phyloP scores from a whole-genome alignment of 495 filamentous ascomycete genomes.

The Cryomyces antarcticus region DNA sequence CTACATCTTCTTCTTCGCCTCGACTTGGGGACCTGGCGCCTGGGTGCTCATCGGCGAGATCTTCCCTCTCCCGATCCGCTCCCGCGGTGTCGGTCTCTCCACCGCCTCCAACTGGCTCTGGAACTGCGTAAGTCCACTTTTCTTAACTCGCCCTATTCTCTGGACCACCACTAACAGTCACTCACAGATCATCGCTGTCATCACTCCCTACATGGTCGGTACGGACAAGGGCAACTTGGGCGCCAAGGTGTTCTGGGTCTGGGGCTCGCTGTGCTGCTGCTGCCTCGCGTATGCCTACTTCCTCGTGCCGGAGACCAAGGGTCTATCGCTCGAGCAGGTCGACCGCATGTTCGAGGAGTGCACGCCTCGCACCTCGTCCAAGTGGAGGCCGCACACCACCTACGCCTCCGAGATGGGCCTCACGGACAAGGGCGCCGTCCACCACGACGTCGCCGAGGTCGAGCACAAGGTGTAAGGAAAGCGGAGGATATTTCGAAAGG shows the following conservation, averaged over 20 bases:
- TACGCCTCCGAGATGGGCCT: constrained; percentile 37
- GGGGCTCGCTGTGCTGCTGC: constrained; percentile 13
- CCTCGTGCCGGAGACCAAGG: neutral
- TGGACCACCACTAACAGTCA: neutral
- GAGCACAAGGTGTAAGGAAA: too few species aligned
- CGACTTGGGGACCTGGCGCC: constrained; percentile 26
- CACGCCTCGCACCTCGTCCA: constrained; percentile 42
- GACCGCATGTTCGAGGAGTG: constrained; percentile 73
- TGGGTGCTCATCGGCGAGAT: constrained; percentile 75
- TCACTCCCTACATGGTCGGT: constrained; percentile 57
- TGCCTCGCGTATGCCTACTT: constrained; percentile 54
- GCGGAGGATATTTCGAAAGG: too few species aligned
- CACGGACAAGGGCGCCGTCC: too few species aligned
- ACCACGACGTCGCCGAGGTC: too few species aligned
- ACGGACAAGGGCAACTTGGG: constrained; percentile 39
- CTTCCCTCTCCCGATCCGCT: constrained; percentile 63
- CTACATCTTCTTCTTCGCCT: constrained; percentile 31
- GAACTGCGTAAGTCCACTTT: constrained; percentile 26
- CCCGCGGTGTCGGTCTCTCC: constrained; percentile 54
- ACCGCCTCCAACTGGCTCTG: constrained; percentile 76
- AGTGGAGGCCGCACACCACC: constrained; percentile 49
- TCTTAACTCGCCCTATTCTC: neutral
- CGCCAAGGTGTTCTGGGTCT: constrained; percentile 44
- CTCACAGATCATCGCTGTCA: constrained; percentile 34
- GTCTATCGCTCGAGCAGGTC: constrained; percentile 65